Percentiles rank a stretch among this genome's conserved stretches.
phyloP scores from a whole-genome alignment of 768 basidiomycete species.

The Butyriboletus loyo region DNA sequence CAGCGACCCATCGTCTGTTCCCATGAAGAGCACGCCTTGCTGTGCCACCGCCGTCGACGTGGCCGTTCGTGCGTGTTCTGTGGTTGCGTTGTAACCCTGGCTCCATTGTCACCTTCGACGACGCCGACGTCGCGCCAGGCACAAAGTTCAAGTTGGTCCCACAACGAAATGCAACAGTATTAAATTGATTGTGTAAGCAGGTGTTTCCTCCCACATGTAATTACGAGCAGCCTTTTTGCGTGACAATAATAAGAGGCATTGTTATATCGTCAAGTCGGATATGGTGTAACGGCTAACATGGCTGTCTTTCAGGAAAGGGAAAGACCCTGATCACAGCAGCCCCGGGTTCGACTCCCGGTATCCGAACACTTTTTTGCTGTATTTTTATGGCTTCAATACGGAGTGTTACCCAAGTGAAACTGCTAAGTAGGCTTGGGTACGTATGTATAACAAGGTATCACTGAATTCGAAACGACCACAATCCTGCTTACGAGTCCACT shows the following conservation, averaged over 20 bases:
- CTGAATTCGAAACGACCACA: background rate
- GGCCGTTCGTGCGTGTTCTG: constrained; percentile 24
- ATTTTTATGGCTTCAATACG: background rate
- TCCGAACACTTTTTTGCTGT: constrained; percentile 25
- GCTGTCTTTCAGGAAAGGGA: constrained; percentile 29
- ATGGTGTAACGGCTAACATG: constrained; percentile 37
- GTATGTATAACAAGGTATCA: too few relatives aligned
- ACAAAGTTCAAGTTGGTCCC: too few relatives aligned
- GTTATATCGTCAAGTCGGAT: constrained; percentile 21
- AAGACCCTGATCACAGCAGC: constrained; percentile 29
- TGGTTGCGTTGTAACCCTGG: constrained; percentile 17
- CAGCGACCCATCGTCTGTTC: constrained; percentile 64
- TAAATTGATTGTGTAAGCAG: too few relatives aligned
- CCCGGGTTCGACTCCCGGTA: constrained; percentile 37
- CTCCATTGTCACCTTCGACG: constrained; percentile 26
- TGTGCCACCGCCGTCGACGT: constrained; percentile 14
- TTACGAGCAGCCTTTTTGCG: too few relatives aligned
- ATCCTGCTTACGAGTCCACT: too few relatives aligned
- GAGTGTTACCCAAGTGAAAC: too few relatives aligned
- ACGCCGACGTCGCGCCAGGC: constrained; percentile 5
- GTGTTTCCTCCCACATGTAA: too few relatives aligned
- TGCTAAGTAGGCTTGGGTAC: background rate
- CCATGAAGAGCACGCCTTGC: constrained; percentile 36
- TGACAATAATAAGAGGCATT: background rate
- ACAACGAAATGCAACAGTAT: too few relatives aligned